Percentiles rank a stretch among this genome's conserved stretches.
Evolutionary conservation across 768 basidiomycete species (phyloP).

Genomic region (Naganishia onofrii): DNA sequence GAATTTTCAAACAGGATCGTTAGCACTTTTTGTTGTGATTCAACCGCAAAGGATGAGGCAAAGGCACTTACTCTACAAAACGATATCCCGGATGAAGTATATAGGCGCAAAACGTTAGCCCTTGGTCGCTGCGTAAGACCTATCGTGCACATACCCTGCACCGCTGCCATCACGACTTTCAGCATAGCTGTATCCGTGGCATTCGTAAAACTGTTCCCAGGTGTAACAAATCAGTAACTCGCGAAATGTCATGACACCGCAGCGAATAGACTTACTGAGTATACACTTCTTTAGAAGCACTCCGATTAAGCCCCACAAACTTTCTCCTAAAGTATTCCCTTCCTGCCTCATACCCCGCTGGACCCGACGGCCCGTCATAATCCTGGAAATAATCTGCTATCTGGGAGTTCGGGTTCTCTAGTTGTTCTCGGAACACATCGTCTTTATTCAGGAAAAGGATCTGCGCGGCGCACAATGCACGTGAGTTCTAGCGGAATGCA

Average conservation of each 20-base stretch:
- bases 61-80: constrained; percentile 26
- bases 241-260: not conserved
- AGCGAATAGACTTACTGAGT: constrained; percentile 68
- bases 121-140: not conserved
- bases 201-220: constrained; percentile 64
- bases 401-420: constrained; percentile 64
- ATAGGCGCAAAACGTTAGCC: constrained; percentile 22
- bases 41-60: constrained; percentile 23
- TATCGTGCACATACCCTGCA: constrained; percentile 58
- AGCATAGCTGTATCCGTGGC: constrained; percentile 86
- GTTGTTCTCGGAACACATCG: constrained; percentile 84
- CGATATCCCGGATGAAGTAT: constrained; percentile 36
- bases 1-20: constrained; percentile 42
- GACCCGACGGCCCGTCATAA: constrained; percentile 66
- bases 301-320: constrained; percentile 74
- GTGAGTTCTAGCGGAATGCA: constrained; percentile 14
- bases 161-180: constrained; percentile 89
- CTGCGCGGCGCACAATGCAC: constrained; percentile 52
- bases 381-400: constrained; percentile 90
- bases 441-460: constrained; percentile 95
- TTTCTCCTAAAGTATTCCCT: constrained; percentile 86
- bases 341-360: constrained; percentile 69
- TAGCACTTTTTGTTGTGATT: not conserved
- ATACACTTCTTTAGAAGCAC: constrained; percentile 85
- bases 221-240: constrained; percentile 6